phyloP scores from a whole-genome alignment of 345 rosid genomes.

The Rhodamnia rubescens region DNA sequence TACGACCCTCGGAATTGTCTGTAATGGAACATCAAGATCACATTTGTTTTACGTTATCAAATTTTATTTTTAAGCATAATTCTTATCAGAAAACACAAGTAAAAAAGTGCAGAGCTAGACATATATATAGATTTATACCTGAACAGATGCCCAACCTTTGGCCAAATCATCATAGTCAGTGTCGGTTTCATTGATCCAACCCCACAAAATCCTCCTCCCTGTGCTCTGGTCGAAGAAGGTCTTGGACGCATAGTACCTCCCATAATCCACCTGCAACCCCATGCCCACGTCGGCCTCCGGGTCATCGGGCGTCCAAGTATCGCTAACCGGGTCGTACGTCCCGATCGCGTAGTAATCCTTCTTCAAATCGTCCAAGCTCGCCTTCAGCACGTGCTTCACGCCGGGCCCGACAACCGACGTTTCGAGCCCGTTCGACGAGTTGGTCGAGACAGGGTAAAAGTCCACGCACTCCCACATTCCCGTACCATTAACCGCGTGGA shows the following conservation, averaged over 20 bases:
- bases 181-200: constrained; percentile 95
- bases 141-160: constrained; percentile 95
- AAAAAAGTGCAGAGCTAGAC: neutral
- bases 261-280: constrained; percentile 71
- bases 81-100: neutral
- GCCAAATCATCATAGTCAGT: constrained; percentile 48
- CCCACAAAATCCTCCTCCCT: constrained; percentile 71
- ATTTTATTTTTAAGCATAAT: too few species aligned
- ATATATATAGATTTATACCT: constrained; percentile 27
- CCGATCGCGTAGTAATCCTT: constrained; percentile 75
- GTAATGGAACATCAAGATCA: neutral
- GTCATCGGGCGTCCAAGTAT: constrained; percentile 78
- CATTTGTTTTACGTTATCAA: neutral
- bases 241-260: constrained; percentile 84
- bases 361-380: constrained; percentile 75
- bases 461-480: constrained; percentile 99
- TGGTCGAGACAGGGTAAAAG: constrained; percentile 68
- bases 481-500: constrained; percentile 70
- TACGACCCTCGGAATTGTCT: constrained; percentile 74
- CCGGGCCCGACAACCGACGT: constrained; percentile 56
- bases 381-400: constrained; percentile 75
- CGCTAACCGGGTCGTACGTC: constrained; percentile 40
- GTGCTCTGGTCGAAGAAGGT: constrained; percentile 66
- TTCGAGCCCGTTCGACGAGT: constrained; percentile 45
- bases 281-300: constrained; percentile 70